Conservation (phyloP, 169 alveolate genomes). For the Babesia caballi region DNA sequence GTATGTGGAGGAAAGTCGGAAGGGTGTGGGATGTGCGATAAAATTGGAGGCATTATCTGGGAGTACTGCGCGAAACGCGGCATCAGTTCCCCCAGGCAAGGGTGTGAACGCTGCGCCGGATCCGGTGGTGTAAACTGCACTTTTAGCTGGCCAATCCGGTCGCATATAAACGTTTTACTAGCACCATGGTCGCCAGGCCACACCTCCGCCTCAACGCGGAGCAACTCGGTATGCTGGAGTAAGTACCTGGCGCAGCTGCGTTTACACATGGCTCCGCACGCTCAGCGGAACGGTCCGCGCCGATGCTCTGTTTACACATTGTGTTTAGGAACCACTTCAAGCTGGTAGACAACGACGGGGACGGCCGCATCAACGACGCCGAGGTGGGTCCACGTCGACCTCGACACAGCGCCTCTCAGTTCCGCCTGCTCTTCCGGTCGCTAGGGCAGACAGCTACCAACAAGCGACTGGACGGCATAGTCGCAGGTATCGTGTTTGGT, state of each 20-base stretch:
- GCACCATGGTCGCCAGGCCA: constrained; percentile 7
- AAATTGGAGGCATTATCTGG: too few relatives aligned
- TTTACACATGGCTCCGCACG: constrained; percentile 5
- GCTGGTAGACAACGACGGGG: constrained; percentile 64
- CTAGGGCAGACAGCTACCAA: constrained; percentile 52
- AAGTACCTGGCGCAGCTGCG: neutral
- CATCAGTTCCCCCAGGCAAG: too few relatives aligned
- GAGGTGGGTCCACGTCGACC: constrained; percentile 22
- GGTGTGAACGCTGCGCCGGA: too few relatives aligned
- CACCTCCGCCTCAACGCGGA: constrained; percentile 21
- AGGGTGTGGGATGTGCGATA: neutral
- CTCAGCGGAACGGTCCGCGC: neutral
- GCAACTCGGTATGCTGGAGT: constrained; percentile 30
- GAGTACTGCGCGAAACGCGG: too few relatives aligned
- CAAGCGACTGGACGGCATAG: constrained; percentile 25
- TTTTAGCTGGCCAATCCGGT: neutral
- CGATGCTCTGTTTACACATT: neutral
- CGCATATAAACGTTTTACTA: neutral
- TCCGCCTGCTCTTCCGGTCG: constrained; percentile 54
- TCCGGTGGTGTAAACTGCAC: too few relatives aligned
- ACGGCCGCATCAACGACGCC: constrained; percentile 35
- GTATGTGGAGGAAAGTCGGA: neutral
- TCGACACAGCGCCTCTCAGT: constrained; percentile 5
- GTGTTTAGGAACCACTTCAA: constrained; percentile 49
- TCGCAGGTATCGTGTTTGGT: constrained; percentile 13